Conservation (phyloP, 768 basidiomycete genomes). For the Mycena rebaudengoi region DNA sequence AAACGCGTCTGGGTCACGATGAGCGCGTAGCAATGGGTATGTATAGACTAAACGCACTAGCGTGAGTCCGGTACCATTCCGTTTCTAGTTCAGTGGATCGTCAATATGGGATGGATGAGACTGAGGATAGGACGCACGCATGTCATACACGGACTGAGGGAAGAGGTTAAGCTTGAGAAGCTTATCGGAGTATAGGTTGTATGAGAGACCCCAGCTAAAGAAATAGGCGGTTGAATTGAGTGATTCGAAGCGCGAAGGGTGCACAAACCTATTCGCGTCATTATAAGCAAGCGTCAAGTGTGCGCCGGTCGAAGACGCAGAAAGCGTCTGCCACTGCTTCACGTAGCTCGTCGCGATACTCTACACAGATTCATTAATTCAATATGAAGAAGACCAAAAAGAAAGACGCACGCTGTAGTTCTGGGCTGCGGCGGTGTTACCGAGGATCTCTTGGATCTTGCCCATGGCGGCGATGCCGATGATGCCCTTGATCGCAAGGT, state of each 20-base stretch:
- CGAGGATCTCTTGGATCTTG: slow-evolving; percentile 57
- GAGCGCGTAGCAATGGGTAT: not conserved
- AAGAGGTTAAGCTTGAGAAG: slow-evolving; percentile 64
- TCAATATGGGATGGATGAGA: not conserved
- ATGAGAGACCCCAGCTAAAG: slow-evolving; percentile 69
- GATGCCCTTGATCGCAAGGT: slow-evolving; percentile 77
- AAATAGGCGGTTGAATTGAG: too few relatives aligned
- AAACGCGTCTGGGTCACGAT: slow-evolving; percentile 5
- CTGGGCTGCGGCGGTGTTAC: slow-evolving; percentile 43
- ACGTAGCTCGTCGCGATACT: slow-evolving; percentile 62
- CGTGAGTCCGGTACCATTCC: slow-evolving; percentile 58
- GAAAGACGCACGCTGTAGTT: slow-evolving; percentile 52
- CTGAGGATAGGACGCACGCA: slow-evolving; percentile 47
- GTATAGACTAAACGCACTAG: slow-evolving; percentile 34
- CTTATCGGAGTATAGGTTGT: slow-evolving; percentile 71
- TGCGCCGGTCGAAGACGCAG: slow-evolving; percentile 56
- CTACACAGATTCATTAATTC: slow-evolving; percentile 37
- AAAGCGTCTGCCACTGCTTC: slow-evolving; percentile 59
- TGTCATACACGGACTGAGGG: slow-evolving; percentile 53
- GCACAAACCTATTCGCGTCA: slow-evolving; percentile 49
- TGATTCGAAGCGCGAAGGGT: too few relatives aligned
- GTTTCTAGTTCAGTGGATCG: slow-evolving; percentile 43
- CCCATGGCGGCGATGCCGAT: slow-evolving; percentile 73
- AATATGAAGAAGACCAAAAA: not conserved
- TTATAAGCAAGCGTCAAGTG: slow-evolving; percentile 70